Base-by-base conservation (phyloP, 1,139 yeast genomes). In the Diutina siamensis region DNA sequence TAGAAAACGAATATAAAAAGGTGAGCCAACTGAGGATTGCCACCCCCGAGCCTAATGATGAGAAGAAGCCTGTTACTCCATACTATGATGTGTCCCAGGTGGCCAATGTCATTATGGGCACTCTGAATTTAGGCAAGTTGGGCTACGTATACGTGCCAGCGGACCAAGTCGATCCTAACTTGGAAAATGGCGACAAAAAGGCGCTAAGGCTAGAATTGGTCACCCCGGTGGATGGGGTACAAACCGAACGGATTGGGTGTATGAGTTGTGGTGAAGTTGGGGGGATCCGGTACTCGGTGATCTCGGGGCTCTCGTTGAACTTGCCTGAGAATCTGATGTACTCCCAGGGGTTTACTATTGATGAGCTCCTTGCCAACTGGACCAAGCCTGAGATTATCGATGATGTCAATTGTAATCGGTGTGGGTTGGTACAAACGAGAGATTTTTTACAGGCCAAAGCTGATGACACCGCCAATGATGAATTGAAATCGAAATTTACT, bases 371-470 rank as follows among this genome's bases (percentile, higher is more conserved):
- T 50, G 68, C 74, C 44, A 82, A 82, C 47, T 88, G 94, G 85
- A 76, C 75, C 13, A 72, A 75, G 47, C 86, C 92, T 34, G 97
- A 88, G 60, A 78, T 84, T 28, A 88, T 88, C 50, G 88, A 87
- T 53, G 96, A 88, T 46, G 97, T 88, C 40, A 92, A 87, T 61
- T 88, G 97, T 65, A 86, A 88, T 60, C 71, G 97, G 56, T 88
- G 97, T 68, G 92, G 94, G 4, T 67, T 88, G 52, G 60, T 64
- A 27, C 82, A 81, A 49, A 81, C 86, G 15, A 64, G 64, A 44
- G 71, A 69, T 10, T 81, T 76, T 50, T 63, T 84, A 44, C 49
- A 54, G 13, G 68, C 62, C 18, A 74, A 74, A 50, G 50, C 78
- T 2, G 59, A 58, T 18, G 55, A 66, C 31, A 52, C 61, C 45